Evolutionary conservation across 352 stramenopile species (phyloP).

Genomic region (Pythium sp.): DNA sequence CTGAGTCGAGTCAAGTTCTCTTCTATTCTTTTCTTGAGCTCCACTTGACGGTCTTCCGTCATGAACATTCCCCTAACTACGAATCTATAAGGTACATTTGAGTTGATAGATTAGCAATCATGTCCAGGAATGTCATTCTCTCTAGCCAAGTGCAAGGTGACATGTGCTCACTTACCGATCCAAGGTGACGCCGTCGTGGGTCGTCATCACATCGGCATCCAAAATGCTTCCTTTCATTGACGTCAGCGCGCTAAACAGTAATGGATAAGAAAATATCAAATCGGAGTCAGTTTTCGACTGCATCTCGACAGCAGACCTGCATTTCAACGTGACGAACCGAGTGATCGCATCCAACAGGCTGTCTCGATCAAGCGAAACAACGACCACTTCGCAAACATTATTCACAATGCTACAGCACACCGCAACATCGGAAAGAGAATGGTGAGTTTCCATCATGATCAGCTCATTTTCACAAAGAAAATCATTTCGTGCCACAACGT

Average conservation of each 20-base stretch:
- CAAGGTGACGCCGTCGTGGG: constrained; percentile 68
- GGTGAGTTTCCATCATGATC: not conserved
- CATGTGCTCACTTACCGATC: constrained; percentile 33
- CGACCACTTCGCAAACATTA: constrained; percentile 80
- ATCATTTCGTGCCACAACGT: constrained; percentile 20
- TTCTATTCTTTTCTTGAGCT: constrained; percentile 68
- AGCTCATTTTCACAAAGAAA: not conserved
- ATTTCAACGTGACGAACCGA: constrained; percentile 17
- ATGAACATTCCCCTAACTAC: constrained; percentile 82
- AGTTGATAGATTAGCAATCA: not conserved
- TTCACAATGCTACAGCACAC: constrained; percentile 47
- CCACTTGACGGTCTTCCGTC: constrained; percentile 68
- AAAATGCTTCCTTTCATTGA: constrained; percentile 86
- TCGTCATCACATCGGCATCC: constrained; percentile 87
- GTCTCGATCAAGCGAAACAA: constrained; percentile 75
- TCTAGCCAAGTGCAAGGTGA: not conserved
- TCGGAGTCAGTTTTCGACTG: not conserved
- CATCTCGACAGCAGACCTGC: not conserved
- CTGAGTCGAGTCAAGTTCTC: constrained; percentile 71
- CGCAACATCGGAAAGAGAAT: not conserved
- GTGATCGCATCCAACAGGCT: constrained; percentile 82
- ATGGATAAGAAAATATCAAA: not conserved
- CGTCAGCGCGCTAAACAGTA: constrained; percentile 44
- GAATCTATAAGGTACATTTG: constrained; percentile 36
- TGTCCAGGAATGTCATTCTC: not conserved